phyloP scores from a whole-genome alignment of 2,329 filamentous ascomycete genomes.

The Lachnellula suecica region DNA sequence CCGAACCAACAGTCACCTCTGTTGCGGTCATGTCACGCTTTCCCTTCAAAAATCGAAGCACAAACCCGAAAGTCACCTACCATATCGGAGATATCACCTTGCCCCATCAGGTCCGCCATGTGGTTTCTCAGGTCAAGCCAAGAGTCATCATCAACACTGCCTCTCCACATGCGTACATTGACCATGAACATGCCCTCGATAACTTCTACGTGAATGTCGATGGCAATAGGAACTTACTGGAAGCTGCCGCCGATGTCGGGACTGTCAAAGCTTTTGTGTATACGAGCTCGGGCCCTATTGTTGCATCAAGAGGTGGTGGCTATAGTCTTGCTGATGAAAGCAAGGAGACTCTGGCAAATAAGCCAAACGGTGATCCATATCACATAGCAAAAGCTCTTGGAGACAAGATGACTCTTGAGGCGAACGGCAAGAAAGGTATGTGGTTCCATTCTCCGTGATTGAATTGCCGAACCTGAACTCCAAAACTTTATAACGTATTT shows the following conservation, averaged over 20 bases:
- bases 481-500: neutral
- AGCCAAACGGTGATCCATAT: constrained; percentile 22
- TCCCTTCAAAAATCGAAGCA: constrained; percentile 38
- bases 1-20: constrained; percentile 38
- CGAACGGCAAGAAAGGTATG: constrained; percentile 23
- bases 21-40: constrained; percentile 46
- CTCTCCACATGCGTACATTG: constrained; percentile 38
- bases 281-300: constrained; percentile 22
- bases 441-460: neutral
- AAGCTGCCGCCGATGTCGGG: constrained; percentile 44
- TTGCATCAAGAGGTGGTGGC: constrained; percentile 14
- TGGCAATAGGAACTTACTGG: constrained; percentile 47
- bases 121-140: constrained; percentile 43
- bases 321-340: constrained; percentile 25
- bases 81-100: constrained; percentile 50
- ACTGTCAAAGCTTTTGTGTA: constrained; percentile 41
- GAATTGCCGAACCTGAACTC: neutral
- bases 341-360: constrained; percentile 20
- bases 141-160: constrained; percentile 51
- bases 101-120: constrained; percentile 36
- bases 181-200: constrained; percentile 18
- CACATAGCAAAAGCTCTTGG: constrained; percentile 24
- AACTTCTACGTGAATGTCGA: constrained; percentile 46
- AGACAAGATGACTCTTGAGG: constrained; percentile 22
- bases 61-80: constrained; percentile 41